Percentiles rank a stretch among this genome's conserved stretches.
phyloP scores from a whole-genome alignment of 495 filamentous ascomycete genomes.

The Hyaloscypha finlandica region DNA sequence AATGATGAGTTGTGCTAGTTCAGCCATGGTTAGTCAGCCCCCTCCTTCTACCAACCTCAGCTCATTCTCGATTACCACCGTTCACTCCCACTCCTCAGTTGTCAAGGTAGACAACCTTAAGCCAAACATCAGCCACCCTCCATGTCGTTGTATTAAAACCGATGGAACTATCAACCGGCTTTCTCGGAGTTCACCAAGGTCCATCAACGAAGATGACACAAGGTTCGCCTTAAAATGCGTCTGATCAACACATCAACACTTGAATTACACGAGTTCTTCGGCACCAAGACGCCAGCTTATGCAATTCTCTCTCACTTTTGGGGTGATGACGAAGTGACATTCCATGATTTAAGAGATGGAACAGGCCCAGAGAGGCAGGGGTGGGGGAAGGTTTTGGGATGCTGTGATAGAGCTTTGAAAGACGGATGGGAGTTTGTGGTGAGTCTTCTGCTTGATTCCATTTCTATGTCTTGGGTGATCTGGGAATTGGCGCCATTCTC shows the following conservation, averaged over 20 bases:
- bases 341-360: constrained; percentile 33
- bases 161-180: too few species aligned
- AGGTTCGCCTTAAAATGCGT: constrained; percentile 29
- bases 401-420: constrained; percentile 33
- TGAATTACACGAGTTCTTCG: constrained; percentile 34
- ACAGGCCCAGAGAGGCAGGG: constrained; percentile 10
- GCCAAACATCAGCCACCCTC: too few species aligned
- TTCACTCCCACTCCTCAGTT: too few species aligned
- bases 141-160: too few species aligned
- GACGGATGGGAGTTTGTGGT: constrained; percentile 37
- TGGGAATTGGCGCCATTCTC: too few species aligned
- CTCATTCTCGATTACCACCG: too few species aligned
- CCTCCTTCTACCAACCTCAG: too few species aligned
- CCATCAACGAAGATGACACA: too few species aligned
- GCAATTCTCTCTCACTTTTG: constrained; percentile 44
- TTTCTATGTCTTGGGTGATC: neutral
- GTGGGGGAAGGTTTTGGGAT: constrained; percentile 35
- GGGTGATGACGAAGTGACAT: constrained; percentile 38
- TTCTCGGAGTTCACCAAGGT: too few species aligned
- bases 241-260: constrained; percentile 34
- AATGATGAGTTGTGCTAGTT: too few species aligned
- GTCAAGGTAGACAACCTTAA: too few species aligned
- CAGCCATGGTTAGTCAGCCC: too few species aligned
- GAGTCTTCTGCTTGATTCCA: constrained; percentile 45
- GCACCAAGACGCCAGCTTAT: constrained; percentile 32